Evolutionary conservation across 352 stramenopile species (phyloP), one percentile per base, ranked within the genome.

Genomic region (Globisporangium cystogenes): DNA sequence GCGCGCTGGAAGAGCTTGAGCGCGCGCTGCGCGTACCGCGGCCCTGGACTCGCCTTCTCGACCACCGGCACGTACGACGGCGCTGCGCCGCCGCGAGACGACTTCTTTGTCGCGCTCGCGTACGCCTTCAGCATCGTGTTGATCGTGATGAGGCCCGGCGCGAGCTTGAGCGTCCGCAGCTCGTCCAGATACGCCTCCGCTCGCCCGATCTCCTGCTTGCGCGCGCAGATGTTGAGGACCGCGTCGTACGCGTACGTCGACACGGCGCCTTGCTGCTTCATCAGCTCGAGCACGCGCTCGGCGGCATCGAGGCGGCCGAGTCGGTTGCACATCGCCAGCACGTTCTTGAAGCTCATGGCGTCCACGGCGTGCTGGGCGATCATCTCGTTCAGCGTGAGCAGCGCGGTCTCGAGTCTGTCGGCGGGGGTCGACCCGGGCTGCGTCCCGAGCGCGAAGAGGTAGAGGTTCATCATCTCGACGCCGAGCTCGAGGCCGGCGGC

Each of bases 91-190:
- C 11, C 4, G 12, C 40, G 7, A 0, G 33, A 42, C 7, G 18
- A 35, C n/a, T 26, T 24, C 27, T 48, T 50, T 11, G 33, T 57
- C 23, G 47, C 47, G 49, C 63, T 65, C 1, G 56, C 45, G 33
- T 80, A 57, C 10, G 57, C 53, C 36, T 86, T 83, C 4, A 83
- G 57, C 51, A 82, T 59, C 15, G 72, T 86, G 53, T 83, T 82
- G 53, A 86, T 53, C 11, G 72, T 82, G 36, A 83, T 61, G 20
- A 62, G 39, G 26, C 83, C 67, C 6, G 64, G 65, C 4, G 53
- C 31, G 12, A 79, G 35, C 0, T 53, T 54, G 15, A 59, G 59
- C 15, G 59, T 33, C 15, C 68, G 58, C 29, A 86, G 64, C 36
- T 86, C 70, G 27, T 70, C 63, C 26, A 74, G 49, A 42, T 70